Evolutionary conservation across 225 moss, liverwort and hornwort genomes (phyloP), one percentile per base, ranked within the genome.

Genomic region (Bryum argenteum): DNA sequence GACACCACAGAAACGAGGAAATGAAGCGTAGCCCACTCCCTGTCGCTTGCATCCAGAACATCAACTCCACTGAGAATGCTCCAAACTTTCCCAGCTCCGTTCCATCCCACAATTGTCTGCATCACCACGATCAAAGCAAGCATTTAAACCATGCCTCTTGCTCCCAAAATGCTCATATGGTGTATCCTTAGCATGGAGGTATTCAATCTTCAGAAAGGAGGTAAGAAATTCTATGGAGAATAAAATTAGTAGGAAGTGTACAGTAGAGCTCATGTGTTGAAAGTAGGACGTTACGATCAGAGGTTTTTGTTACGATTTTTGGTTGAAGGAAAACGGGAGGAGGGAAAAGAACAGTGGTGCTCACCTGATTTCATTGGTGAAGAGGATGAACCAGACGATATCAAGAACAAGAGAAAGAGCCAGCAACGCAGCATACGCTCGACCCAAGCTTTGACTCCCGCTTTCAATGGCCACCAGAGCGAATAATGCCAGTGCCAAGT

Each of bases 391-490:
- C 96, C 96, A 97, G 52, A 81, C 59, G 42, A 92, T 85, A 77
- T 97, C 96, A 68, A 97, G 88, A 63, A 93, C 67, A 71, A 97
- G 79, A 61, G 96, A 65, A 33, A 78, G 76, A 59, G 82, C 86
- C 72, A 97, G 75, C 26, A 97, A 78, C 13, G 81, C 86, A 26
- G 90, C 96, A 72, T 97, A 97, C 39, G 91, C 84, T 71, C 96
- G 87, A 63, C 91, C 90, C 21, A 97, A 84, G 54, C 86, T 85
- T 80, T 97, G 96, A 67, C 91, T 97, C 47, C 89, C 87, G 76
- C 91, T 91, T 82, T 89, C 96, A 28, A 97, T 89, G n/a, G 96
- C 96, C 76, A 97, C 83, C 90, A 97, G 81, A 44, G 91, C 96
- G 76, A 97, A 97, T 72, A 97, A 81, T 72, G 93, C 96, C 17